Evolutionary conservation across 805 yeast genomes (phyloP).

Genomic region (Sugiyamaella marilandica): DNA sequence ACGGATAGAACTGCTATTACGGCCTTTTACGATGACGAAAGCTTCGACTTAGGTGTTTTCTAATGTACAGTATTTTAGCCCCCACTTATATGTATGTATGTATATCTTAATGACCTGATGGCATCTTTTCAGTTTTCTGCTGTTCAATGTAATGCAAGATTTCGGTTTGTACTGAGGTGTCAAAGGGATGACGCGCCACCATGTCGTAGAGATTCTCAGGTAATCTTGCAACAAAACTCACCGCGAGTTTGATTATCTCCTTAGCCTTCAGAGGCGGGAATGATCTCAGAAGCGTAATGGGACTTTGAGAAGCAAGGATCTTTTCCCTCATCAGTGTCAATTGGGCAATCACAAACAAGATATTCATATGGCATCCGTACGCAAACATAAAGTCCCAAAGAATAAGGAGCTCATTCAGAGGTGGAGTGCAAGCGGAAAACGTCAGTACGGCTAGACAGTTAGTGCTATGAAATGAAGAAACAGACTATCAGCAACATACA

Average conservation of each 20-base stretch:
- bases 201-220: conserved; percentile 63
- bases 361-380: conserved; percentile 84
- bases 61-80: conserved; percentile 5
- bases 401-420: conserved; percentile 64
- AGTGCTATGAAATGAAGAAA: conserved; percentile 8
- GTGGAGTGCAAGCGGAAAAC: conserved; percentile 83
- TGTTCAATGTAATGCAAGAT: not conserved
- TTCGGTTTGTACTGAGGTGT: conserved; percentile 26
- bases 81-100: not conserved
- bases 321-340: conserved; percentile 61
- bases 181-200: conserved; percentile 59
- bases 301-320: conserved; percentile 55
- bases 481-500: conserved; percentile 17
- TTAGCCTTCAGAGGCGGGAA: conserved; percentile 68
- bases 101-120: not conserved
- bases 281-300: conserved; percentile 69
- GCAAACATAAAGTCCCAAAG: conserved; percentile 92
- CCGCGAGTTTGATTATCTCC: conserved; percentile 69
- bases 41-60: conserved; percentile 38
- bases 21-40: conserved; percentile 50
- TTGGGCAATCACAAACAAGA: conserved; percentile 79
- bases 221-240: conserved; percentile 71
- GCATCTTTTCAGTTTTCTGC: not conserved
- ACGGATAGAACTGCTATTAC: conserved; percentile 66
- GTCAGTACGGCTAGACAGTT: conserved; percentile 58